Percentiles rank a stretch among this genome's conserved stretches.
These are phyloP conservation scores for Penicillium dipodomyicola DNA, from an alignment of 495 filamentous ascomycete genomes.

Conservation along the genomic window DNA sequence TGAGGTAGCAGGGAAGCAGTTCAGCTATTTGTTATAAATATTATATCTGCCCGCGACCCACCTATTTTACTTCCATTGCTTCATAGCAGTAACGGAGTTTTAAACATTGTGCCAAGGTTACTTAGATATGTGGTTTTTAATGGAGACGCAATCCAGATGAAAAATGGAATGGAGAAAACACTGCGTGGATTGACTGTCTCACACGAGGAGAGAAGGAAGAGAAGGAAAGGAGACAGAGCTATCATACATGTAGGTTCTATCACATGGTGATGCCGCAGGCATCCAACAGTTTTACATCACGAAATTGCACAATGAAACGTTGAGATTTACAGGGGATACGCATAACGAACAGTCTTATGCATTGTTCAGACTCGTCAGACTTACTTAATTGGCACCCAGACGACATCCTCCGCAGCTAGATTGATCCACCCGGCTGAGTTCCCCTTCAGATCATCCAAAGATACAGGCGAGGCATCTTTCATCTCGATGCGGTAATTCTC, in stretches of 20 bases:
- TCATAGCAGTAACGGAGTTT: background rate
- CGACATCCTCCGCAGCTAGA: constrained; percentile 1
- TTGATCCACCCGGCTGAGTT: background rate
- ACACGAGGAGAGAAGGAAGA: too few species aligned
- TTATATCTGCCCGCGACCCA: background rate
- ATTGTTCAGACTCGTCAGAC: background rate
- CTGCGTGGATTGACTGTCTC: too few species aligned
- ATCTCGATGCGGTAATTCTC: constrained; percentile 7
- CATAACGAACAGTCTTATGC: background rate
- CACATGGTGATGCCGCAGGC: too few species aligned
- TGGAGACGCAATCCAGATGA: too few species aligned
- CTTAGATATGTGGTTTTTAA: background rate
- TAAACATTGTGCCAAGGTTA: background rate
- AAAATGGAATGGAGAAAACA: too few species aligned
- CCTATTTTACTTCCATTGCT: background rate
- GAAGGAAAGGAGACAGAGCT: too few species aligned
- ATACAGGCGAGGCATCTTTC: background rate
- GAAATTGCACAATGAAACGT: background rate
- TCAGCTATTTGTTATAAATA: background rate
- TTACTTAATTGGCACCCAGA: background rate
- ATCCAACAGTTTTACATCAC: background rate
- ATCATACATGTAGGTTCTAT: too few species aligned
- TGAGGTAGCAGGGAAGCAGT: background rate
- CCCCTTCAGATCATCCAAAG: constrained; percentile 1
- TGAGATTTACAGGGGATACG: background rate